Evolutionary conservation across 78 protist genomes (phyloP), one percentile per base, ranked within the genome.

Genomic region (Carpediemonas membranifera): DNA sequence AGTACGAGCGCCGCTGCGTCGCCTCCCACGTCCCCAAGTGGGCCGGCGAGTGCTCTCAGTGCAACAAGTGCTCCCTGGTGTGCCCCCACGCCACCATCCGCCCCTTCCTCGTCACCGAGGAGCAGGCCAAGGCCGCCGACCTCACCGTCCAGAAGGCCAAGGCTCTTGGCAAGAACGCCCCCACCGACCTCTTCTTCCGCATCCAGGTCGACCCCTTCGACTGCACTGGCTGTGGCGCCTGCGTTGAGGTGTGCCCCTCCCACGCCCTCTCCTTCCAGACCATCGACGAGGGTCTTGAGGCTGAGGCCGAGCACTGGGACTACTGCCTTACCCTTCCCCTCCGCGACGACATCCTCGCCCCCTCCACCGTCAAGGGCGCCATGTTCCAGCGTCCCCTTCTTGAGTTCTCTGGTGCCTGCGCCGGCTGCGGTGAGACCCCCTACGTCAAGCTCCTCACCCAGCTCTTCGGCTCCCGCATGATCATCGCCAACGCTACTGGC

Each of bases 1-100:
- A n/a, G n/a, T n/a, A n/a, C n/a, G n/a, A n/a, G n/a, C n/a, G n/a
- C n/a, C n/a, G 87, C 0, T 80, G 73, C n/a, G 15, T 83, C n/a
- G 82, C 83, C 35, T 59, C 24, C 35, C 5, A 31, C 9, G 72
- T 78, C 43, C 83, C 87, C 15, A 25, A 2, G 37, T 78, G 83
- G 80, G 61, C 51, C 37, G 44, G 43, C 59, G 65, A 68, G 63
- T 83, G 87, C 76, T 51, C 68, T 9, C 87, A 83, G 64, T 83
- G 87, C 77, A 77, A 71, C 64, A 50, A 69, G 56, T 83, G 87
- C 79, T 36, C 81, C 34, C 2, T 73, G 31, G 78, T 68, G 56
- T 83, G 87, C 76, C 87, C 87, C 13, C 87, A 83, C 71, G 78
- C 83, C 9, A 83, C 67, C 59, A 77, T 83, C 41, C 74, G 87